These are phyloP conservation scores for Staphylotrichum tortipilum DNA, from an alignment of 495 filamentous ascomycete species.

Conservation along the genomic window DNA sequence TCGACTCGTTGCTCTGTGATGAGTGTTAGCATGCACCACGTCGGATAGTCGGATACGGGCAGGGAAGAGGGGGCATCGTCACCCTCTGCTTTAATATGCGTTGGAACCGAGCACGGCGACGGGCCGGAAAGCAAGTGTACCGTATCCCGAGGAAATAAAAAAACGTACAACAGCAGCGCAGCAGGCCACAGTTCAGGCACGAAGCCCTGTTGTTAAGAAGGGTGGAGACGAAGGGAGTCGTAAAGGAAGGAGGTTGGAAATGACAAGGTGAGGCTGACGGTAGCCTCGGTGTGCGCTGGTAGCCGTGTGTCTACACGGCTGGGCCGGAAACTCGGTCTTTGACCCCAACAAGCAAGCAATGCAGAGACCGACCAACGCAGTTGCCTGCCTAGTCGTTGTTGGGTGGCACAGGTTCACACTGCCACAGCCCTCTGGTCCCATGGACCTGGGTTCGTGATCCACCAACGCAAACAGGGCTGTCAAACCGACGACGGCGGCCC, in stretches of 20 bases:
- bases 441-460: background rate
- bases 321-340: background rate
- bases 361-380: too few species aligned
- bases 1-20: background rate
- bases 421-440: constrained; percentile 4
- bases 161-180: background rate
- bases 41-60: background rate
- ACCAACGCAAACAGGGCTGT: too few species aligned
- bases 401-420: constrained; percentile 1
- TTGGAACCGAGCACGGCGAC: background rate
- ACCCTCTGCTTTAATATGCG: background rate
- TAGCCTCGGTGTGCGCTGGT: background rate
- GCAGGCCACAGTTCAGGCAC: background rate
- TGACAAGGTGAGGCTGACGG: background rate
- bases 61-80: background rate
- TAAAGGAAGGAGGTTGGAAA: background rate
- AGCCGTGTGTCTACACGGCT: background rate
- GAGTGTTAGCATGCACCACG: background rate
- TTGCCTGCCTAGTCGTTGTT: background rate
- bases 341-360: background rate
- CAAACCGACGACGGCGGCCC: background rate
- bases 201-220: background rate
- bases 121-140: background rate
- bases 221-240: background rate
- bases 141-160: background rate